phyloP scores from a whole-genome alignment of 192 early-diverging fungal species.

The Dissophora globulifera region DNA sequence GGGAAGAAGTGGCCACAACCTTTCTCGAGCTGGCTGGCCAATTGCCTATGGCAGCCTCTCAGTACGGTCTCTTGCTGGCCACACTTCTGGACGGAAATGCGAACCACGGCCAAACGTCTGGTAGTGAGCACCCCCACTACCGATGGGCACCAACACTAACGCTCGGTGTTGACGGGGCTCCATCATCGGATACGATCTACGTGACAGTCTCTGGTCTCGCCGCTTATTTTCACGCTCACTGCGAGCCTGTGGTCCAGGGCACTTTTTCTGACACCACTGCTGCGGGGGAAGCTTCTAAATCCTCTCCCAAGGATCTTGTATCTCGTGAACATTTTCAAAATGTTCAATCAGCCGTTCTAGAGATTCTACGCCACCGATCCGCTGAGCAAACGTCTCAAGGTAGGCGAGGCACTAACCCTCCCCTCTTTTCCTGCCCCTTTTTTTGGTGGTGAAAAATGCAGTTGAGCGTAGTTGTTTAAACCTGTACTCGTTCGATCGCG shows the following conservation, averaged over 20 bases:
- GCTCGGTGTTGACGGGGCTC: neutral
- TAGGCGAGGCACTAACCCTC: neutral
- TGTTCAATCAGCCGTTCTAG: slow-evolving; percentile 3
- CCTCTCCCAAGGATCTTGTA: slow-evolving; percentile 6
- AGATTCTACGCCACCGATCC: slow-evolving; percentile 4
- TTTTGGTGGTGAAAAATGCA: too few species aligned
- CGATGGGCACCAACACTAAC: slow-evolving; percentile 1
- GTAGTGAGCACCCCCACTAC: slow-evolving; percentile 12
- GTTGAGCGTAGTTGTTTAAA: neutral
- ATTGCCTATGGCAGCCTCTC: slow-evolving; percentile 14
- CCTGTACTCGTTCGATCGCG: neutral
- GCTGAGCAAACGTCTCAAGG: neutral
- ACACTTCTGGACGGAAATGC: slow-evolving; percentile 9
- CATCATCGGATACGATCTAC: neutral
- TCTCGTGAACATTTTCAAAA: slow-evolving; percentile 16
- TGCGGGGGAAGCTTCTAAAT: neutral
- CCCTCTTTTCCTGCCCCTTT: too few species aligned
- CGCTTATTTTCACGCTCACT: neutral
- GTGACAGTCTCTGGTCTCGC: slow-evolving; percentile 22
- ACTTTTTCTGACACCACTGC: neutral
- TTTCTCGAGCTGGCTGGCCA: slow-evolving; percentile 5
- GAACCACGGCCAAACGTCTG: neutral
- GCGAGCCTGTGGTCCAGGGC: slow-evolving; percentile 14
- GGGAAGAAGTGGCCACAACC: too few species aligned
- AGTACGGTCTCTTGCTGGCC: slow-evolving; percentile 22